These are phyloP conservation scores for Irpex sp. DNA, from an alignment of 1,284 basidiomycete genomes.

Conservation along the genomic window DNA sequence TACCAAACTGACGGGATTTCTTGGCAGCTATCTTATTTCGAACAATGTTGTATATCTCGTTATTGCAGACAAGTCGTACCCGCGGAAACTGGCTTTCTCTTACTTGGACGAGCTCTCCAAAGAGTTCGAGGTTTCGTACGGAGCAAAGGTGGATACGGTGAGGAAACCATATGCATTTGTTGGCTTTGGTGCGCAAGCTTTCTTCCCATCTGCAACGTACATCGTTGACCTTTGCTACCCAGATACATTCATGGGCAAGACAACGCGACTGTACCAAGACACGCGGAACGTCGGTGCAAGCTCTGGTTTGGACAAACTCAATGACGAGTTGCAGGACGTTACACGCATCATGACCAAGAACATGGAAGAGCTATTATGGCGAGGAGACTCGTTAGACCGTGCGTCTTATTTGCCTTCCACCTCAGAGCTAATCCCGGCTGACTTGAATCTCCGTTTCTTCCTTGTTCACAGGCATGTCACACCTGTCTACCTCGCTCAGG, in stretches of 20 bases:
- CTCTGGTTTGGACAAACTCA: constrained; percentile 80
- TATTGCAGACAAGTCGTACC: constrained; percentile 96
- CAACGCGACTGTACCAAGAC: constrained; percentile 91
- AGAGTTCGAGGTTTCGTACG: constrained; percentile 90
- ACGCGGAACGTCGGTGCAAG: constrained; percentile 81
- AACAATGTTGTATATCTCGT: constrained; percentile 94
- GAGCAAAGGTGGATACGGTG: constrained; percentile 80
- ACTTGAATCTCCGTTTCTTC: background rate
- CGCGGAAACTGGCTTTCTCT: constrained; percentile 94
- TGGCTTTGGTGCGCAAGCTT: constrained; percentile 72
- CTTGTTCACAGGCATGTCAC: constrained; percentile 78
- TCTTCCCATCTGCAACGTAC: background rate
- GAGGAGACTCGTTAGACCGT: constrained; percentile 96
- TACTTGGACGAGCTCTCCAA: constrained; percentile 97
- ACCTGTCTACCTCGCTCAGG: constrained; percentile 93
- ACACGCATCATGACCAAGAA: constrained; percentile 99
- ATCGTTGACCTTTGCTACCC: background rate
- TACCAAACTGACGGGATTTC: constrained; percentile 2
- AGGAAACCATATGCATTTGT: constrained; percentile 94
- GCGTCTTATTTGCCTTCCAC: constrained; percentile 24
- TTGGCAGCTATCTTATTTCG: constrained; percentile 82
- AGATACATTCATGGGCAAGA: constrained; percentile 99
- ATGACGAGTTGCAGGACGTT: constrained; percentile 96
- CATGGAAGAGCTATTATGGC: constrained; percentile 98
- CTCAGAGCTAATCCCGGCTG: background rate